Conservation (phyloP, 805 yeast genomes). For the Lipomyces yamadae region DNA sequence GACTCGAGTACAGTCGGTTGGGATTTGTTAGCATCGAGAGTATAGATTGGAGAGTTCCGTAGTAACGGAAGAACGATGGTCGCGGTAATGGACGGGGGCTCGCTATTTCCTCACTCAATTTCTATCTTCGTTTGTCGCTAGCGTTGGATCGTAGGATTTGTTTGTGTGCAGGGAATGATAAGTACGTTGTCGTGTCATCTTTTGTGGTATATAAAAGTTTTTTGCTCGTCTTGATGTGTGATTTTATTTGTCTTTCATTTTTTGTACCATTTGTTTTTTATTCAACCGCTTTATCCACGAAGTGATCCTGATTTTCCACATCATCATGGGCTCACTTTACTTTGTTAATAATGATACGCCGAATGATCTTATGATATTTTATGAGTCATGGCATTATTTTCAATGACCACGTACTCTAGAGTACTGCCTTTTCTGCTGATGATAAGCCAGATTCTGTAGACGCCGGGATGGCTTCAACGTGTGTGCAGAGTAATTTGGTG, state of each 20-base stretch:
- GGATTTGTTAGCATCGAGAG: neutral
- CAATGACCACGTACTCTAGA: too few species aligned
- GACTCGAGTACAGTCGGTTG: neutral
- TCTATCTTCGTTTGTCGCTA: neutral
- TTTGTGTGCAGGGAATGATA: neutral
- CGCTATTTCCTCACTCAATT: neutral
- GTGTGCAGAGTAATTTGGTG: too few species aligned
- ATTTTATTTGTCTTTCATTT: neutral
- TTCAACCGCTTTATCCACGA: neutral
- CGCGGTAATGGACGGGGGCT: neutral
- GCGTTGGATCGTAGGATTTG: constrained; percentile 1
- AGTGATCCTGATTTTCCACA: neutral
- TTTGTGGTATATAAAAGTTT: constrained; percentile 4
- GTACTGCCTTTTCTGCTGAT: too few species aligned
- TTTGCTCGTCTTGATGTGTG: neutral
- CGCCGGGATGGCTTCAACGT: too few species aligned
- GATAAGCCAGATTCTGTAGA: too few species aligned
- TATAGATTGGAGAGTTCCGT: neutral
- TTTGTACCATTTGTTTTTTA: neutral
- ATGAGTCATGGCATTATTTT: too few species aligned
- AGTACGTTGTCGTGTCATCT: neutral
- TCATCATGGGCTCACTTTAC: neutral
- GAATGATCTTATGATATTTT: neutral
- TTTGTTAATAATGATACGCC: neutral
- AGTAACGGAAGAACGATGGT: neutral